Evolutionary conservation across 2,329 filamentous ascomycete species (phyloP), one percentile per base, ranked within the genome.

Genomic region (Didymella exigua): DNA sequence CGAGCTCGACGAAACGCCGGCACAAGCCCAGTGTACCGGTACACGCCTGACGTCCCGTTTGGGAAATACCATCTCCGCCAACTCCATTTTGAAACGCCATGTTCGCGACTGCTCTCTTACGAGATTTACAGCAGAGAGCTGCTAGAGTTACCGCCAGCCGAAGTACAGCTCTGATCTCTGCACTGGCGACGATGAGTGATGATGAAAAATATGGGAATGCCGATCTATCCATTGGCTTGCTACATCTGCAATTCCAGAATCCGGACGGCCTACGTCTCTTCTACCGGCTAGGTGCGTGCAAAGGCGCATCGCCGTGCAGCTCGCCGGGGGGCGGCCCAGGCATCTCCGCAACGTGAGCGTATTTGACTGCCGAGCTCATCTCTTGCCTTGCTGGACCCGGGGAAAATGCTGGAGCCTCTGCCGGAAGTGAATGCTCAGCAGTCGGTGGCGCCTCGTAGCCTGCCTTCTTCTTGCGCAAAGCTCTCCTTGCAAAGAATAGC

Each of bases 341-440:
- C 41, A 46, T 45, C 34, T 52, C 49, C 18, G 26, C 23, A 16
- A 46, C 36, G 19, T 52, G 36, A 14, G 49, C 49, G 13, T 52
- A 52, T 19, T 52, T 52, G 14, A 34, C 23, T 7, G 49, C 14
- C 11, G 41, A 13, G 14, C 42, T 30, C 16, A 52, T 23, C 16
- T 52, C 49, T 14, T 40, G 49, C 41, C 26, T 23, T 38, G 10
- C 49, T 11, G 27, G 42, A 11, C 16, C 41, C 1, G 18, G 27
- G 14, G 24, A 13, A 10, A 18, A 16, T 5, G 41, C 41, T 21
- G 41, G 41, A 31, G 27, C 41, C 11, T 43, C 41, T 1, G 10
- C 41, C 6, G 41, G 41, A 30, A 10, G 42, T 21, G 16, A 6
- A 33, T 21, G 42, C 34, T 52, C 49, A 27, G 42, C 29, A 1